A percentile compares a stretch with the other conserved stretches of the same genome.
These are phyloP conservation scores for Colletotrichum liaoningense DNA, from an alignment of 2,329 filamentous ascomycete species.

Conservation along the genomic window DNA sequence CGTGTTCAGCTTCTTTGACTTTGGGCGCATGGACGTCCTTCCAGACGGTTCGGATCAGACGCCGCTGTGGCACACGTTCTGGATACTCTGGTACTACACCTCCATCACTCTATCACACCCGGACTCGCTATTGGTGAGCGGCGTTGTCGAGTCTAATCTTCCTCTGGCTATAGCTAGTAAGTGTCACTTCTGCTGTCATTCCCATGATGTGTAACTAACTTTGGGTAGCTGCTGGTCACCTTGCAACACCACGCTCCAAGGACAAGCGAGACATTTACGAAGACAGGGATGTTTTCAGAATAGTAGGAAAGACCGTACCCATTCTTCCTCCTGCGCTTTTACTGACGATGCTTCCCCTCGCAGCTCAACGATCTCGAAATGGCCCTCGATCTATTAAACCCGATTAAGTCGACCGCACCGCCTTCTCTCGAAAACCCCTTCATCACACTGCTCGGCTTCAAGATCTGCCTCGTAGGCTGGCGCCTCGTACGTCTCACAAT, in stretches of 20 bases:
- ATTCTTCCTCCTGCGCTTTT: not conserved
- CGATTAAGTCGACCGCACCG: constrained; percentile 10
- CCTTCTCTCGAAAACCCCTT: constrained; percentile 22
- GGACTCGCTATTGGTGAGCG: constrained; percentile 13
- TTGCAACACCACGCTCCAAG: constrained; percentile 9
- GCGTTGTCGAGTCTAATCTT: constrained; percentile 20
- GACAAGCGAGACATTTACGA: constrained; percentile 23
- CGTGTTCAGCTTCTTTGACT: constrained; percentile 16
- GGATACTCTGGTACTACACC: constrained; percentile 23
- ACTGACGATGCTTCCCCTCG: not conserved
- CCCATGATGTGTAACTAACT: no score
- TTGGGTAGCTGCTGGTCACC: constrained; percentile 2
- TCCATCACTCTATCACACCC: constrained; percentile 22
- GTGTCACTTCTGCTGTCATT: not conserved
- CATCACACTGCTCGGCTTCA: constrained; percentile 22
- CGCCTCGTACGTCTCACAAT: constrained; percentile 23
- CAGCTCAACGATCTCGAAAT: constrained; percentile 21
- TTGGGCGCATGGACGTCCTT: constrained; percentile 20
- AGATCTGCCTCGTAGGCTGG: constrained; percentile 23
- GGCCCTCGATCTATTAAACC: constrained; percentile 14
- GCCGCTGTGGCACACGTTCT: constrained; percentile 25
- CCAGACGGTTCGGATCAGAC: constrained; percentile 5
- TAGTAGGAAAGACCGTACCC: not conserved
- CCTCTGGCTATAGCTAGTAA: constrained; percentile 18
- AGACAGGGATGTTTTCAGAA: constrained; percentile 15